Evolutionary conservation across 1,284 basidiomycete species (phyloP).

Genomic region (Xerocomus amazonicus): DNA sequence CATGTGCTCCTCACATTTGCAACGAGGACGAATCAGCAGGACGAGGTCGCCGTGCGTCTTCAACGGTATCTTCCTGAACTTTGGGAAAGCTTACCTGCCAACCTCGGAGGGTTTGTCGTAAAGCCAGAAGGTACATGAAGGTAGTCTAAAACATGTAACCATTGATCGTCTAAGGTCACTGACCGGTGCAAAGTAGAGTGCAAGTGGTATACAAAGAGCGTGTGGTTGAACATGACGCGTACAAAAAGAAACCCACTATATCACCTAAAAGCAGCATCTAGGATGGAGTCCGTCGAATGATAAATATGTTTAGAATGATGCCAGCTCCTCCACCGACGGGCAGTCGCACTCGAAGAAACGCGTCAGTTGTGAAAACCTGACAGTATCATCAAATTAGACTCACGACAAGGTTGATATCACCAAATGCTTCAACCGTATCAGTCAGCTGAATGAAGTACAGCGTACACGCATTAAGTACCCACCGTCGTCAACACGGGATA

Average conservation of each 20-base stretch:
- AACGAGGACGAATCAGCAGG: constrained; percentile 39
- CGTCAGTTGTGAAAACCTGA: constrained; percentile 11
- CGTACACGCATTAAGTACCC: constrained; percentile 28
- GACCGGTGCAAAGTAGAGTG: constrained; percentile 12
- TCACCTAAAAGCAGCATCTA: constrained; percentile 14
- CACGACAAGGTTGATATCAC: constrained; percentile 78
- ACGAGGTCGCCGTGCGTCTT: constrained; percentile 47
- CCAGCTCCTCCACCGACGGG: constrained; percentile 78
- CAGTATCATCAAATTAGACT: constrained; percentile 33
- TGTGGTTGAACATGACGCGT: constrained; percentile 38
- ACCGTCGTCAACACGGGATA: constrained; percentile 90
- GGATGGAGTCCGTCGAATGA: constrained; percentile 10
- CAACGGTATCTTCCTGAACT: constrained; percentile 52
- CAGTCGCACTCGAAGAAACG: constrained; percentile 71
- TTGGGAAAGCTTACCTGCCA: constrained; percentile 41
- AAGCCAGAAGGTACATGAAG: constrained; percentile 14
- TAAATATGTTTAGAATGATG: constrained; percentile 28
- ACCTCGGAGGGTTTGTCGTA: constrained; percentile 19
- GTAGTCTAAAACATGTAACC: constrained; percentile 5
- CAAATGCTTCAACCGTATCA: constrained; percentile 54
- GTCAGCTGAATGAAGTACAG: not conserved
- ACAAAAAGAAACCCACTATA: constrained; percentile 34
- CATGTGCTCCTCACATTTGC: constrained; percentile 56
- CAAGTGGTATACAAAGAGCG: constrained; percentile 32
- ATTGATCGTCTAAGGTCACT: constrained; percentile 13